phyloP scores from a whole-genome alignment of 192 early-diverging fungal genomes.

The Funneliformis mosseae region DNA sequence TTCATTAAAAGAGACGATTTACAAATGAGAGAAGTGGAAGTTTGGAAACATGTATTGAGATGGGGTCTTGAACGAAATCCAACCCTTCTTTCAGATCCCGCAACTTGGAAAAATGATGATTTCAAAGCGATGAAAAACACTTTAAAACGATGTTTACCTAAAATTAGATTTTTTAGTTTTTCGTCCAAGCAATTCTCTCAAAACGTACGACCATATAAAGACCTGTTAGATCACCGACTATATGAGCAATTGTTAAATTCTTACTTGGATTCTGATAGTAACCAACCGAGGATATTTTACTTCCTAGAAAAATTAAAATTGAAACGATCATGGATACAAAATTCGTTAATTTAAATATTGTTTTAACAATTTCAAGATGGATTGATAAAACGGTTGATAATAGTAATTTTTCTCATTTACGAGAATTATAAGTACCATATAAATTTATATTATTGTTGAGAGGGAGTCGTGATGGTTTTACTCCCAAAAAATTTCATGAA shows the following conservation, averaged over 20 bases:
- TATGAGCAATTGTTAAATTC: neutral
- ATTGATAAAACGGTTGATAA: no score
- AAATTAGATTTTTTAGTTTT: neutral
- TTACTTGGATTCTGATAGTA: neutral
- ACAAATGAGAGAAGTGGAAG: constrained; percentile 4
- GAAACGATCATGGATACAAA: neutral
- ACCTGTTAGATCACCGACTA: neutral
- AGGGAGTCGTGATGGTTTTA: no score
- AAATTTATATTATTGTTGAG: no score
- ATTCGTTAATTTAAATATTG: no score
- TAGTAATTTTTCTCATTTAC: no score
- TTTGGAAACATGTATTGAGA: constrained; percentile 4
- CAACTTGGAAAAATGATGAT: neutral
- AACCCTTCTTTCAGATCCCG: neutral
- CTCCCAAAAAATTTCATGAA: no score
- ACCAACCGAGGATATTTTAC: neutral
- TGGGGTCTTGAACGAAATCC: neutral
- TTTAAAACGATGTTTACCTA: neutral
- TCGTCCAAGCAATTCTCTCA: neutral
- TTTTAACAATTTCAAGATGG: no score
- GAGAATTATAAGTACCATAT: no score
- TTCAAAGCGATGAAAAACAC: neutral
- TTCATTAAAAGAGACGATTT: neutral
- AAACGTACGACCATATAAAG: neutral
- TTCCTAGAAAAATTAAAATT: neutral